These are phyloP conservation scores for Neocatenulostroma microsporum DNA, from an alignment of 2,329 filamentous ascomycete species.

Conservation along the genomic window DNA sequence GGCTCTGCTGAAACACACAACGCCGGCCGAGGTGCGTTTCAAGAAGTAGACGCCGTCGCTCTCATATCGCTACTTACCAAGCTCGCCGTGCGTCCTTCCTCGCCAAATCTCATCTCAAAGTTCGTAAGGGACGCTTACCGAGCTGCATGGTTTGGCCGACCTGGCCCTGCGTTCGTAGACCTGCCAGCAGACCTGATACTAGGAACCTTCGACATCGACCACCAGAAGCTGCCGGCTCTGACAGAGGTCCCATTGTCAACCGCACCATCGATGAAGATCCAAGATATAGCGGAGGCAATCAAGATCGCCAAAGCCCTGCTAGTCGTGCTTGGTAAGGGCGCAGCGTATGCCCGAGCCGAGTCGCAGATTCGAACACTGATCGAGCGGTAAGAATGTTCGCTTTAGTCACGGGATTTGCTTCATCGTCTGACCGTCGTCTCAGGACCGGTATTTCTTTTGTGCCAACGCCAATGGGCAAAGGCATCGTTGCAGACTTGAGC, in stretches of 20 bases:
- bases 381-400: slow-evolving; percentile 22
- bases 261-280: slow-evolving; percentile 38
- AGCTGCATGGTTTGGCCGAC: slow-evolving; percentile 47
- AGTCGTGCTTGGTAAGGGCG: slow-evolving; percentile 49
- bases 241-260: slow-evolving; percentile 35
- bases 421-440: background rate
- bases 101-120: slow-evolving; percentile 39
- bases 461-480: slow-evolving; percentile 54
- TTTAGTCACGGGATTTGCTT: background rate
- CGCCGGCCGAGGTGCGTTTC: slow-evolving; percentile 48
- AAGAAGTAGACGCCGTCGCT: slow-evolving; percentile 50
- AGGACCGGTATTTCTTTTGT: slow-evolving; percentile 47
- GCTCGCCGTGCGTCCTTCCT: slow-evolving; percentile 40
- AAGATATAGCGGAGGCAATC: slow-evolving; percentile 38
- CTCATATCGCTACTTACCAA: slow-evolving; percentile 49
- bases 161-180: slow-evolving; percentile 48
- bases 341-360: slow-evolving; percentile 48
- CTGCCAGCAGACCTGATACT: slow-evolving; percentile 51
- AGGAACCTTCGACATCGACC: slow-evolving; percentile 22
- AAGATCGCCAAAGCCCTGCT: slow-evolving; percentile 44
- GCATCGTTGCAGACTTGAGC: slow-evolving; percentile 48
- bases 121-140: slow-evolving; percentile 47
- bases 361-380: slow-evolving; percentile 38
- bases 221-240: slow-evolving; percentile 13
- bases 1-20: slow-evolving; percentile 48